Base-by-base conservation (phyloP, 192 early-diverging fungal genomes). In the Linnemannia exigua region DNA sequence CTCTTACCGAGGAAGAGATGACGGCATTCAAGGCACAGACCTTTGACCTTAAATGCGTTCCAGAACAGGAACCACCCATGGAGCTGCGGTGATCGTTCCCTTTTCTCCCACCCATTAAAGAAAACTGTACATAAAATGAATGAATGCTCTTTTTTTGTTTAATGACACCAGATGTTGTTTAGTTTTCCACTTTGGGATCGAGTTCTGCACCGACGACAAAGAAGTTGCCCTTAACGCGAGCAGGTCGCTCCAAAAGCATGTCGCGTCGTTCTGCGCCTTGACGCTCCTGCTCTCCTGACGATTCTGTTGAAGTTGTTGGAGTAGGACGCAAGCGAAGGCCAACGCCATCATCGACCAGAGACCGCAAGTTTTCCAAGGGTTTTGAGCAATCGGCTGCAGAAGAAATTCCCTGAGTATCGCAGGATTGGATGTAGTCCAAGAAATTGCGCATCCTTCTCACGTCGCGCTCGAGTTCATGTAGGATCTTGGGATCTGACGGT, bases 51-150 rank as follows among this genome's bases (percentile, higher is more conserved):
- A 74, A 79, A 61, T 38, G 79, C 19, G 79, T 91, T 33, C 90
- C 90, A 16, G 90, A 91, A 44, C 67, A 82, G 14, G 88, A 89
- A 28, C 90, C 90, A 25, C 90, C 90, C 1, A 51, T 88, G 41
- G 81, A 88, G 68, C 52, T 87, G 70, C 87, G 89, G 58, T 89
- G 81, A 72, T 14, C 0, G 25, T 3, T 25, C 9, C 28, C 58
- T 17, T 52, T 52, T 52, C 31, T 31, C 12, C 54, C 41, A 9
- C 41, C 41, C 9, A 6, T 58, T 31, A 58, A 58, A 22, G n/a
- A 5, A 33, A 48, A 47, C 6, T 44, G 41, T 44, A 61, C 33
- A 61, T 0, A 61, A 33, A 37, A 61, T n/a, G 20, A 8, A 19
- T 25, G 36, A 20, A 61, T 58, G 37, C n/a, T n/a, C n/a, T 28